These are phyloP conservation scores for Aaosphaeria pasadenensis DNA, from an alignment of 2,329 filamentous ascomycete genomes.

Conservation along the genomic window DNA sequence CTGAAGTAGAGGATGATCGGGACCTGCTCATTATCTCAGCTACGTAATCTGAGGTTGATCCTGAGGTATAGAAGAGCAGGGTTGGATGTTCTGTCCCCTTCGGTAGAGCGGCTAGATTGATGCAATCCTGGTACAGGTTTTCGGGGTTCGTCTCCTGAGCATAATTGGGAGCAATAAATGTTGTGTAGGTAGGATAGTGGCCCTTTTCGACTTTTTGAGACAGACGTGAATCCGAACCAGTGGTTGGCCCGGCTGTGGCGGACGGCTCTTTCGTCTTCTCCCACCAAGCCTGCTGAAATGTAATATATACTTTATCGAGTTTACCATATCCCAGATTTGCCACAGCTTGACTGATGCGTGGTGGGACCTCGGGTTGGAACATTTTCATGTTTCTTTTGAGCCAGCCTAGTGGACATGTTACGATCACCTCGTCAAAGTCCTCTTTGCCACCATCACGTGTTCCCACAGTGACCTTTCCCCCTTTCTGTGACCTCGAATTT, in stretches of 20 bases:
- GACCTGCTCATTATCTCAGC: no score
- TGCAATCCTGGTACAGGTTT: slow-evolving; percentile 64
- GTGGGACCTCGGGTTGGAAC: slow-evolving; percentile 58
- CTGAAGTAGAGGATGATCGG: no score
- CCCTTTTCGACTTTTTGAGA: background rate
- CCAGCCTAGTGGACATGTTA: slow-evolving; percentile 66
- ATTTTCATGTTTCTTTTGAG: slow-evolving; percentile 54
- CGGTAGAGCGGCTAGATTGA: background rate
- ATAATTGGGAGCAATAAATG: slow-evolving; percentile 70
- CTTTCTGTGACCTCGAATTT: no score
- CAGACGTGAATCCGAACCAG: background rate
- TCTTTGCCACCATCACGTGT: slow-evolving; percentile 43
- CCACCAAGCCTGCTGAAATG: slow-evolving; percentile 74
- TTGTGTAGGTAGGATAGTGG: slow-evolving; percentile 57
- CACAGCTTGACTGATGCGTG: slow-evolving; percentile 53
- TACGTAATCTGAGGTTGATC: background rate
- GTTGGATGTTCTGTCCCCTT: background rate
- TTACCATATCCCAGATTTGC: slow-evolving; percentile 61
- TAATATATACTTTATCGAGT: slow-evolving; percentile 58
- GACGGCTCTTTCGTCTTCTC: slow-evolving; percentile 18
- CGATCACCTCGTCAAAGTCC: slow-evolving; percentile 62
- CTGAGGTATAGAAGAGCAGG: background rate
- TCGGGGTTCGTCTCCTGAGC: slow-evolving; percentile 56
- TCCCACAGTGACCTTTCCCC: slow-evolving; percentile 40
- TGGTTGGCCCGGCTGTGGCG: no score